Evolutionary conservation across 2,329 filamentous ascomycete genomes (phyloP).

Genomic region (Sporothrix inflata): DNA sequence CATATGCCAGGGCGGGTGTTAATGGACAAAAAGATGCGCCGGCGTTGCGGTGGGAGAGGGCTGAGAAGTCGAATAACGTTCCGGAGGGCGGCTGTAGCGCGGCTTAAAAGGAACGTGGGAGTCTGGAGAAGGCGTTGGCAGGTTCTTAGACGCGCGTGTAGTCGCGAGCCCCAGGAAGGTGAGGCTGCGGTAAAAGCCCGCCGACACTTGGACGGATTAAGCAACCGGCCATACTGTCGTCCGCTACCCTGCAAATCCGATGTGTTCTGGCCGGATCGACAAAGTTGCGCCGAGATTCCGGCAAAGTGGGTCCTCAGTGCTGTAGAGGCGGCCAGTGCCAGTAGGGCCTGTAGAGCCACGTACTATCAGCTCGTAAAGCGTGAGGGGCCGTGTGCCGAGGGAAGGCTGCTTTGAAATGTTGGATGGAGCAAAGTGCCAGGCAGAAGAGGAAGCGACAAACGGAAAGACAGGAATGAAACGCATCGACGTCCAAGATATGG

Average conservation of each 20-base stretch:
- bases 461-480: neutral
- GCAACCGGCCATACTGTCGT: conserved; percentile 9
- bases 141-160: conserved; percentile 13
- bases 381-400: neutral
- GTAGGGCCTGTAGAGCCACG: neutral
- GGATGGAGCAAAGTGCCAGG: neutral
- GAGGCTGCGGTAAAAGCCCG: neutral
- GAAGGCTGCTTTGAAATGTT: neutral
- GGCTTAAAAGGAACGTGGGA: conserved; percentile 17
- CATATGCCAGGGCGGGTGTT: neutral
- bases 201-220: neutral
- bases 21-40: conserved; percentile 11
- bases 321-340: neutral
- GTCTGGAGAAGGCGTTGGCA: neutral
- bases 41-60: conserved; percentile 12
- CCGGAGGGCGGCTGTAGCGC: conserved; percentile 10
- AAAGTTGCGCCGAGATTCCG: conserved; percentile 35
- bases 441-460: neutral
- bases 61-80: conserved; percentile 9
- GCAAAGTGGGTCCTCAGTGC: conserved; percentile 12
- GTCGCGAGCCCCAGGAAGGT: neutral
- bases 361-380: neutral
- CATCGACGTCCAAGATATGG: neutral
- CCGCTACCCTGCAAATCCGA: neutral
- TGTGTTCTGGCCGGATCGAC: conserved; percentile 17